Evolutionary conservation across 805 yeast genomes (phyloP), one percentile per base, ranked within the genome.

Genomic region (Lachancea quebecensis): DNA sequence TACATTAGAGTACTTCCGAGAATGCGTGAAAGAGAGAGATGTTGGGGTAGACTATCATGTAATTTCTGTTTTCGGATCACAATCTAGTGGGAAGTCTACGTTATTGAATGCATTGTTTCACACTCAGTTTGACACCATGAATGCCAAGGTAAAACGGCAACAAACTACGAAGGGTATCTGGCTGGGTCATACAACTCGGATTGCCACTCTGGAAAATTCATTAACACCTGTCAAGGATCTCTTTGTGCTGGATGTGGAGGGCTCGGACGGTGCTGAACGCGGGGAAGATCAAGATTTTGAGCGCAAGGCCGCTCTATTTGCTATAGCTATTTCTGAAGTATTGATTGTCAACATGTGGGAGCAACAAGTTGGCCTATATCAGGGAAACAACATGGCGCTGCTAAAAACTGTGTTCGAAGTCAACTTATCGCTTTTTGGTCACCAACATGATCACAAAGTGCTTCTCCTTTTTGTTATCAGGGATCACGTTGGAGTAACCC

Each of bases 261-360:
- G 99, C 40, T 90, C 97, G 0, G 99, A 93, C 68, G 98, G 99
- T 40, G 77, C 96, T 49, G 99, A 93, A 67, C 77, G 97, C 45
- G 98, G 98, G 21, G 99, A 93, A 57, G 98, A 93, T 65, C 97
- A 93, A 66, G 99, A 93, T 66, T 93, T 93, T 64, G 99, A 93
- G 66, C 77, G 99, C 47, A 93, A 93, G 56, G 90, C 96, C 1
- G 98, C 98, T 0, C 69, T 93, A 36, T 93, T 93, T 70, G 98
- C 99, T 0, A 71, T 93, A 50, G 79, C 97, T 10, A 90, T 96
- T 0, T 81, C 93, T 12, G 98, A 93, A 59, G 81, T 90, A 4
- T 72, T 93, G 55, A 88, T 93, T 49, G 84, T 93, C 36, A 93
- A 93, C 64, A 79, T 91, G 59, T 93, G 98, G 97, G 99, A 93